phyloP scores from a whole-genome alignment of 441 rosid genomes.

The Macaranga tanarius region DNA sequence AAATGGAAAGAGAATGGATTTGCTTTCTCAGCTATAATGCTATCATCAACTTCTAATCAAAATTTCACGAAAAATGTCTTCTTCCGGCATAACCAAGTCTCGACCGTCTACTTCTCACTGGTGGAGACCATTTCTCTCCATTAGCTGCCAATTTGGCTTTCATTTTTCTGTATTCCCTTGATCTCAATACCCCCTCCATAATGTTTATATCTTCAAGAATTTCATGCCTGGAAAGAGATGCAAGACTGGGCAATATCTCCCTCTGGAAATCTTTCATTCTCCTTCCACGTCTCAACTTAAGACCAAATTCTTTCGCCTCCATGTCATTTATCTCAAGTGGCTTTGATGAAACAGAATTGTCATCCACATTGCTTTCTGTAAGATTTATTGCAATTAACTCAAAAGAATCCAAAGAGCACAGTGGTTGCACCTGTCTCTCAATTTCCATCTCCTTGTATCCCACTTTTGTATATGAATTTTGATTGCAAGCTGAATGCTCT shows the following conservation, averaged over 20 bases:
- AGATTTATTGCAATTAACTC: conserved; percentile 55
- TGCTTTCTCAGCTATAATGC: conserved; percentile 14
- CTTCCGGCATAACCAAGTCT: conserved; percentile 31
- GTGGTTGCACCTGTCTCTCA: conserved; percentile 29
- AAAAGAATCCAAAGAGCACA: conserved; percentile 54
- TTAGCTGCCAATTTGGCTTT: conserved; percentile 41
- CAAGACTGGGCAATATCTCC: conserved; percentile 68
- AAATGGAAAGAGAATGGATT: neutral
- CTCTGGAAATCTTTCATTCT: conserved; percentile 81
- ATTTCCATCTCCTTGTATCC: conserved; percentile 30
- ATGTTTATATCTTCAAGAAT: conserved; percentile 70
- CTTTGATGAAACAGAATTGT: conserved; percentile 52
- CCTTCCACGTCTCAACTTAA: conserved; percentile 70
- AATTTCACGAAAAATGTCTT: conserved; percentile 25
- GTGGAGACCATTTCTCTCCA: conserved; percentile 34
- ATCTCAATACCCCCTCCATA: conserved; percentile 71
- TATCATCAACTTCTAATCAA: conserved; percentile 15
- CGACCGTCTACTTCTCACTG: conserved; percentile 40
- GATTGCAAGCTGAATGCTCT: conserved; percentile 27
- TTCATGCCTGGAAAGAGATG: conserved; percentile 68
- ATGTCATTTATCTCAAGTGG: conserved; percentile 37
- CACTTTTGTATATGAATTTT: conserved; percentile 30
- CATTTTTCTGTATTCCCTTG: conserved; percentile 70
- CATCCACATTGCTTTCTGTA: conserved; percentile 49
- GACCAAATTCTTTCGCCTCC: conserved; percentile 47